Conservation (phyloP, 805 yeast species). For the Cyberlindnera japonica region DNA sequence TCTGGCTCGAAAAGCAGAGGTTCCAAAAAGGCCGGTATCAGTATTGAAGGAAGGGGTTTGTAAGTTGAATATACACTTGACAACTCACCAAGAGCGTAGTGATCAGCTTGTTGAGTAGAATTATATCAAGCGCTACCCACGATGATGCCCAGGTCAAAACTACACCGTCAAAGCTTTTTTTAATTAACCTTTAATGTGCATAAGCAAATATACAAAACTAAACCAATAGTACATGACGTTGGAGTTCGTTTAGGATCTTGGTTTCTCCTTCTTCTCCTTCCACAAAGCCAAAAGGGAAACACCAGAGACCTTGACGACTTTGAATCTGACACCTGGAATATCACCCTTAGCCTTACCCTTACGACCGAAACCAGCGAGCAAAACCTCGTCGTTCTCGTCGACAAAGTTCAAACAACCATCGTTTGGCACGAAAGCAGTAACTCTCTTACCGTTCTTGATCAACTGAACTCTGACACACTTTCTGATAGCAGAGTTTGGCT, state of each 20-base stretch:
- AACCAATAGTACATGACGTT: conserved; percentile 15
- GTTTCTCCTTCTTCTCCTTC: conserved; percentile 99
- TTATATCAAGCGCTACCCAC: no score
- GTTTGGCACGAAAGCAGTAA: conserved; percentile 99
- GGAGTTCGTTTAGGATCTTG: conserved; percentile 77
- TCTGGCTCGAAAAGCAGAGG: conserved; percentile 22
- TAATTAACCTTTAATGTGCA: conserved; percentile 26
- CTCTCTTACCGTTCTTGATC: conserved; percentile 99
- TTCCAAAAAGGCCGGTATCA: conserved; percentile 64
- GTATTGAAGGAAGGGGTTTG: conserved; percentile 49
- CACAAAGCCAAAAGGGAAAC: conserved; percentile 98
- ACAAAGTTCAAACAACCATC: conserved; percentile 99
- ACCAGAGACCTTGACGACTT: conserved; percentile 99
- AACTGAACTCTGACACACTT: conserved; percentile 99
- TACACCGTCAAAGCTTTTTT: conserved; percentile 2
- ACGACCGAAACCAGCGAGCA: conserved; percentile 99
- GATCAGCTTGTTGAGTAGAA: background rate
- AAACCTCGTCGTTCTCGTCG: conserved; percentile 99
- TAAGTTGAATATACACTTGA: no score
- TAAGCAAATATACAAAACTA: conserved; percentile 26
- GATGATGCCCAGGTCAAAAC: no score
- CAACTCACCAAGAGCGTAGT: no score
- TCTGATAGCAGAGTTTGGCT: conserved; percentile 99
- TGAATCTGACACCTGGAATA: conserved; percentile 99
- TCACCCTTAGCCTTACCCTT: conserved; percentile 99